Evolutionary conservation across 345 rosid species (phyloP).

Genomic region (Euphorbia pulcherrima): DNA sequence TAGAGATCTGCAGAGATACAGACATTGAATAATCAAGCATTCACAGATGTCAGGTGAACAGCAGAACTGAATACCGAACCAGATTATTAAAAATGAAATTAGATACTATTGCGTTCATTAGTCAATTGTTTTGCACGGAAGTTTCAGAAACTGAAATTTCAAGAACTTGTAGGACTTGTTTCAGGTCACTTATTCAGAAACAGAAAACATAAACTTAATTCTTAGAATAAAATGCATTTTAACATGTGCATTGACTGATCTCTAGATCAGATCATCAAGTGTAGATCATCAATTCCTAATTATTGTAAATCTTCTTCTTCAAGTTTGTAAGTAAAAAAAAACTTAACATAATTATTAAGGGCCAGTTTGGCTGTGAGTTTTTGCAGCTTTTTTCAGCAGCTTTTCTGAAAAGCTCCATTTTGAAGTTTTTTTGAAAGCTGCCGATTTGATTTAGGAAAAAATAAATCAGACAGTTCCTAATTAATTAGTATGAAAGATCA

Average conservation of each 20-base stretch:
- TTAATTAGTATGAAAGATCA: too few species aligned
- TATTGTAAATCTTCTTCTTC: neutral
- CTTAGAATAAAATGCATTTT: neutral
- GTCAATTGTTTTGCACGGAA: neutral
- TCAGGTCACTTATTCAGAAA: neutral
- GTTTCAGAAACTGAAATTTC: neutral
- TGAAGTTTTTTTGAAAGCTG: too few species aligned
- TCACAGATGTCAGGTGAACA: neutral
- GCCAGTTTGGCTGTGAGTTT: too few species aligned
- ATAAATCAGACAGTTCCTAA: too few species aligned
- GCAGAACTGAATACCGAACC: neutral
- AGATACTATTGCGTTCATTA: neutral
- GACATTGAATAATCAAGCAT: neutral
- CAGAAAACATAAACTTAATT: neutral
- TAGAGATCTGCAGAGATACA: constrained; percentile 38
- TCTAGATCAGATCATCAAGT: neutral
- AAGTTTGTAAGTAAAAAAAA: neutral
- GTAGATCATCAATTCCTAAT: neutral
- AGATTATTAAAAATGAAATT: neutral
- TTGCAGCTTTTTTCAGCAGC: too few species aligned
- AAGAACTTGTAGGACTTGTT: neutral
- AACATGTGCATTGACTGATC: neutral
- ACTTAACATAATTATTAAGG: neutral
- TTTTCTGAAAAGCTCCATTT: too few species aligned
- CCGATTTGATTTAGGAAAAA: too few species aligned